Conservation (phyloP, 2,329 filamentous ascomycete genomes). For the Monosporascus sp. region DNA sequence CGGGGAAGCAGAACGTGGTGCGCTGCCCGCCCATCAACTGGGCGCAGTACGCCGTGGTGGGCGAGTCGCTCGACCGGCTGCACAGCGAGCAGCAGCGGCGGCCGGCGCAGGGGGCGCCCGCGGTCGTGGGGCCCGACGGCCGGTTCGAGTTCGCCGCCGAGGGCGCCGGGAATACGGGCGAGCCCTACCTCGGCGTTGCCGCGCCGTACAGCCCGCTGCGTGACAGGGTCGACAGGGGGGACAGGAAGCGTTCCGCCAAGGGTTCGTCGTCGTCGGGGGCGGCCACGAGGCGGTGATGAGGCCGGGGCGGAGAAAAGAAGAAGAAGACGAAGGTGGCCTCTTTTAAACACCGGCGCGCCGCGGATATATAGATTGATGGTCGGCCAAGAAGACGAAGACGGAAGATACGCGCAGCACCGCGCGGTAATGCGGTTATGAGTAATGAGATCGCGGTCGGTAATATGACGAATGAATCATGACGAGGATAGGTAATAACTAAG, state of each 20-base stretch:
- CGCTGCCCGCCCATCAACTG: slow-evolving; percentile 89
- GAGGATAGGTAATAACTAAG: no score
- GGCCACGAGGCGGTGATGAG: not conserved
- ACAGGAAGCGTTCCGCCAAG: slow-evolving; percentile 20
- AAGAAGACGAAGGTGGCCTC: not conserved
- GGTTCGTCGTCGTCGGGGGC: slow-evolving; percentile 18
- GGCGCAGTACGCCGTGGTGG: slow-evolving; percentile 89
- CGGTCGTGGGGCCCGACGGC: slow-evolving; percentile 36
- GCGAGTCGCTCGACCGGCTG: slow-evolving; percentile 75
- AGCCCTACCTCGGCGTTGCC: slow-evolving; percentile 45
- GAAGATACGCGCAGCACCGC: no score
- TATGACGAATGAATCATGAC: no score
- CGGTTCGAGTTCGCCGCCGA: slow-evolving; percentile 46
- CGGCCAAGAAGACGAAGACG: no score
- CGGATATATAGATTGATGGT: not conserved
- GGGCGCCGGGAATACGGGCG: slow-evolving; percentile 26
- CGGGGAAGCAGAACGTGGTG: slow-evolving; percentile 74
- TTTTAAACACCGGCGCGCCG: not conserved
- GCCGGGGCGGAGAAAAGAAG: not conserved
- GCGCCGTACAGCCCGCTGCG: slow-evolving; percentile 50
- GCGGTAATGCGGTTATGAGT: no score
- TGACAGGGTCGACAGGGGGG: slow-evolving; percentile 37
- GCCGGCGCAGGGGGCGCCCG: slow-evolving; percentile 53
- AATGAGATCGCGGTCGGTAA: no score
- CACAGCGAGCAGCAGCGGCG: slow-evolving; percentile 71